Percentiles rank a stretch among this genome's conserved stretches.
phyloP scores from a whole-genome alignment of 1,284 basidiomycete species.

The Ustilago tritici region DNA sequence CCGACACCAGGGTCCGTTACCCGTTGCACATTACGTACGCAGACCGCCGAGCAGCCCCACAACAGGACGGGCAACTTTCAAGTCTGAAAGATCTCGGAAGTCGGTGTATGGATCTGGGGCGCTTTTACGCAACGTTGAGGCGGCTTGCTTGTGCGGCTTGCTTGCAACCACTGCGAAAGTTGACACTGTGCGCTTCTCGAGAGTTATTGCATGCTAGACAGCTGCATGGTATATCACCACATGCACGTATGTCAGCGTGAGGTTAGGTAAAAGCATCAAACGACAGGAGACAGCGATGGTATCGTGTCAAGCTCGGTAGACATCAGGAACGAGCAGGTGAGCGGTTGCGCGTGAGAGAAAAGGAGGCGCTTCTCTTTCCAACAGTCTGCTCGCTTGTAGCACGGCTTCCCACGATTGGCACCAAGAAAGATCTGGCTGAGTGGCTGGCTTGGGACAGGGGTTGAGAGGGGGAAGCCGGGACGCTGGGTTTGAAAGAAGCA shows the following conservation, averaged over 20 bases:
- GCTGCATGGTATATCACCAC: background rate
- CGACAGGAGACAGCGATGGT: background rate
- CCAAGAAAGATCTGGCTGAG: background rate
- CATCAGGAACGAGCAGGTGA: background rate
- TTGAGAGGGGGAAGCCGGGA: no score
- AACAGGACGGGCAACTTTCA: background rate
- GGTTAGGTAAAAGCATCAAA: no score
- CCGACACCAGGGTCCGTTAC: background rate
- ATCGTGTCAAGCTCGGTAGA: background rate
- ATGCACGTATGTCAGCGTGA: background rate
- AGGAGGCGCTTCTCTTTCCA: background rate
- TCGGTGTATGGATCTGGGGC: background rate
- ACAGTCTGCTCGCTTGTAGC: background rate
- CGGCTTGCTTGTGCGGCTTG: background rate
- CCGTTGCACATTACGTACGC: background rate
- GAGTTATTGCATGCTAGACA: background rate
- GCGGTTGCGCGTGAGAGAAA: background rate
- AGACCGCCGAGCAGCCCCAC: background rate
- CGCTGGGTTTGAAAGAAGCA: background rate
- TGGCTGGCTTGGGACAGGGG: background rate
- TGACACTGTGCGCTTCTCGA: background rate
- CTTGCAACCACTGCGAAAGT: background rate
- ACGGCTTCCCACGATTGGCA: background rate
- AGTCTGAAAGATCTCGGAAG: background rate
- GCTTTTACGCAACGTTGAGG: conserved; percentile 1